Conservation (phyloP, 2,329 filamentous ascomycete species). For the Fusarium torreyae region DNA sequence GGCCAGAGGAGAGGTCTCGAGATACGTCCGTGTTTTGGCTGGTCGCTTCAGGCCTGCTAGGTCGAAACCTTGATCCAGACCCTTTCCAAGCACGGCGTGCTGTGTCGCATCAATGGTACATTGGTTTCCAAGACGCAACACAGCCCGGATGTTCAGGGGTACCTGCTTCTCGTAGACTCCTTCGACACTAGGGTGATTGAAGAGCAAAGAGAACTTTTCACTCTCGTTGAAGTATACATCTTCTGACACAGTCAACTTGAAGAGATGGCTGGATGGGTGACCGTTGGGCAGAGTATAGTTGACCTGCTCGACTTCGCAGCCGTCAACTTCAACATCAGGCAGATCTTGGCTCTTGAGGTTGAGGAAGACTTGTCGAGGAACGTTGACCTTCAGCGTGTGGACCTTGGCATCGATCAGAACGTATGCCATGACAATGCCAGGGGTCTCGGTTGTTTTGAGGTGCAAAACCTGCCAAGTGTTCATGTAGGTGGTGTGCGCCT, state of each 20-base stretch:
- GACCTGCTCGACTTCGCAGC: slow-evolving; percentile 92
- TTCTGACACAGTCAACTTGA: slow-evolving; percentile 92
- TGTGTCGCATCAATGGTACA: slow-evolving; percentile 96
- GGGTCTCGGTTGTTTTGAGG: slow-evolving; percentile 83
- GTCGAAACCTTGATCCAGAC: slow-evolving; percentile 94
- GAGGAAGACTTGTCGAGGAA: slow-evolving; percentile 90
- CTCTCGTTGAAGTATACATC: slow-evolving; percentile 88
- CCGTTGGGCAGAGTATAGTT: slow-evolving; percentile 95
- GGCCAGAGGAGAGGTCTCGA: slow-evolving; percentile 80
- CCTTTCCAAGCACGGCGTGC: slow-evolving; percentile 90
- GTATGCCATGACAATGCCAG: slow-evolving; percentile 89
- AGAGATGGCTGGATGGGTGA: slow-evolving; percentile 92
- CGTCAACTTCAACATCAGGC: slow-evolving; percentile 88
- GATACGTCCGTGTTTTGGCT: slow-evolving; percentile 77
- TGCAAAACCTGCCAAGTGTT: slow-evolving; percentile 97
- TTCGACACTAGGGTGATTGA: slow-evolving; percentile 94
- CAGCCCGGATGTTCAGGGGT: slow-evolving; percentile 86
- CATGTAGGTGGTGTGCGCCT: slow-evolving; percentile 90
- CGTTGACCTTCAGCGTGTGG: slow-evolving; percentile 88
- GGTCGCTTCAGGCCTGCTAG: slow-evolving; percentile 80
- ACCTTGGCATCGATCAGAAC: slow-evolving; percentile 95
- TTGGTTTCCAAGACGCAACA: slow-evolving; percentile 89
- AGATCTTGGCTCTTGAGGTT: slow-evolving; percentile 91
- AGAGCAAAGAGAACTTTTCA: slow-evolving; percentile 84
- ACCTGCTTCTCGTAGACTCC: slow-evolving; percentile 97